Conservation (phyloP, 495 filamentous ascomycete species). For the Immersiella caudata region DNA sequence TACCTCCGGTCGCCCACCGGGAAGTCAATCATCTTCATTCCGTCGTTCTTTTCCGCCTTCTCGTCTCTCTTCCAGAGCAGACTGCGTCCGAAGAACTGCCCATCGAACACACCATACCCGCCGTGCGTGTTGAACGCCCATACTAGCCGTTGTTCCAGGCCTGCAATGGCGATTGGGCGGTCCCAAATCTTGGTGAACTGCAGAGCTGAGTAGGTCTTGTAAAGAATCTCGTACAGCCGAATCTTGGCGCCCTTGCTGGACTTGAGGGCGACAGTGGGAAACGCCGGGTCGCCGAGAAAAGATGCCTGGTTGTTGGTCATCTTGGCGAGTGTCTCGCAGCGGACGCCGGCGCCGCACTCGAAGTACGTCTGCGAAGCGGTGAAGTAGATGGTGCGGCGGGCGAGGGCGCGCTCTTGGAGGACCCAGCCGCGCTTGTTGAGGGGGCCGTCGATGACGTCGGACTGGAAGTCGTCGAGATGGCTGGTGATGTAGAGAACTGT, state of each 20-base stretch:
- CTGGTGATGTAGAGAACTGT: conserved; percentile 29
- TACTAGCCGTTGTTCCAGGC: not conserved
- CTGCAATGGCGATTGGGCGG: conserved; percentile 1
- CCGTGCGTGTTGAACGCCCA: not conserved
- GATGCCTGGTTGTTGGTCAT: conserved; percentile 34
- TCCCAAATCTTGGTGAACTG: not conserved
- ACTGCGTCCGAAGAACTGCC: not conserved
- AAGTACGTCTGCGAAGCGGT: conserved; percentile 40
- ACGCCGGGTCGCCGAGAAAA: not conserved
- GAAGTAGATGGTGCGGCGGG: conserved; percentile 45
- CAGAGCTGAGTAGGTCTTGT: not conserved
- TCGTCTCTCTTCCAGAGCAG: conserved; percentile 8
- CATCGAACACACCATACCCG: conserved; percentile 4
- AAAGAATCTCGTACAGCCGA: not conserved
- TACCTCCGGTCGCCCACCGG: not conserved
- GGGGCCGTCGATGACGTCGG: conserved; percentile 33
- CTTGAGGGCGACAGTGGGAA: not conserved
- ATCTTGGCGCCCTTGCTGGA: not conserved
- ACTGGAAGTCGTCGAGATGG: conserved; percentile 36
- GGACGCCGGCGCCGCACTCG: conserved; percentile 44
- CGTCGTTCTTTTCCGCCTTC: not conserved
- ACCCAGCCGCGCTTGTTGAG: conserved; percentile 46
- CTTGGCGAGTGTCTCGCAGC: conserved; percentile 39
- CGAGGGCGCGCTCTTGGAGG: conserved; percentile 45
- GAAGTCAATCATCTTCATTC: not conserved